Evolutionary conservation across 345 rosid genomes (phyloP), one percentile per base, ranked within the genome.

Genomic region (Salix caprea): DNA sequence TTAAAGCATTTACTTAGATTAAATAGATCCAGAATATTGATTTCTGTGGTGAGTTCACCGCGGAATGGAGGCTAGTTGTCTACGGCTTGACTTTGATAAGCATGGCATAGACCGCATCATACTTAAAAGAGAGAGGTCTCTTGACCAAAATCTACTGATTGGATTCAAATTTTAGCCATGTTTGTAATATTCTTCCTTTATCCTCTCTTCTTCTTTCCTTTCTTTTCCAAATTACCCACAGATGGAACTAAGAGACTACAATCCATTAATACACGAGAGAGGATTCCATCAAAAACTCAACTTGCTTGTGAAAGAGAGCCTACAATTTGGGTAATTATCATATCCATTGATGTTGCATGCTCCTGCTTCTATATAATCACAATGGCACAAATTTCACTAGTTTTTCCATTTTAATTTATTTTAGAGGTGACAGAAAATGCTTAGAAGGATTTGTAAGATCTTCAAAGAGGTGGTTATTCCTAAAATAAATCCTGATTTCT

Each of bases 281-380:
- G 97, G 97, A 69, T 88, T 94, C 85, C 97, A 94, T 83, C 88
- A 87, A 83, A 91, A 87, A 74, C 82, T 92, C 79, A 92, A 89
- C 82, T 75, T 78, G 79, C 88, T 89, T 65, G 87, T 94, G 36
- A 88, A 89, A 68, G 91, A 89, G 78, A 94, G 96, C 88, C 84
- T 91, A 82, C 92, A 89, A 48, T 87, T 89, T 78, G 91, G 93
- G 98, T 92, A 82, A 84, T 23, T 72, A 74, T 50, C 48, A 64
- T 86, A 70, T 36, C 40, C 52, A n/a, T 71, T 18, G 76, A 6
- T 37, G 71, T n/a, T 73, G 32, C 67, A 37, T 65, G 73, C 68
- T 74, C 67, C 19, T 61, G 72, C 64, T 11, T 48, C n/a, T 19
- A 39, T 56, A 56, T 26, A 50, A 74, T 42, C 44, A 44, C 26